Evolutionary conservation across 345 rosid species (phyloP).

Genomic region (Sisymbrium irio): DNA sequence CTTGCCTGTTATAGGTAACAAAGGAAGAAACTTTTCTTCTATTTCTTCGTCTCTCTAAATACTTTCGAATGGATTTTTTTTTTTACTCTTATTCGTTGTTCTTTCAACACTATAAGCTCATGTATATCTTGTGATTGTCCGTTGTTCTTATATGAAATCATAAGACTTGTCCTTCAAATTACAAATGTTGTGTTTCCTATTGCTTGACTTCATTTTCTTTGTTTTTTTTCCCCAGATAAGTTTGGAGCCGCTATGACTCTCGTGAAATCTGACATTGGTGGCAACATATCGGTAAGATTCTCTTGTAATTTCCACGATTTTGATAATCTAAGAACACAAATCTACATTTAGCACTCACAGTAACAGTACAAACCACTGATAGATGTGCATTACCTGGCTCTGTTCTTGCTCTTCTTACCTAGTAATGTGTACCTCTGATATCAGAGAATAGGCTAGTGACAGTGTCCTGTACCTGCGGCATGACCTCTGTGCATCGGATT

Average conservation of each 20-base stretch:
- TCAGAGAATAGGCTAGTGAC: background rate
- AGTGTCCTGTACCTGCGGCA: background rate
- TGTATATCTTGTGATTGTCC: background rate
- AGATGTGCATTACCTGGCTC: background rate
- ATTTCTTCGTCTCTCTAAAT: background rate
- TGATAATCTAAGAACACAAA: background rate
- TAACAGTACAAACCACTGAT: background rate
- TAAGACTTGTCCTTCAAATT: background rate
- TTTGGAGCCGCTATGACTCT: conserved; percentile 92
- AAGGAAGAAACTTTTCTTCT: background rate
- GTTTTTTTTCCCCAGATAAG: conserved; percentile 48
- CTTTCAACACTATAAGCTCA: background rate
- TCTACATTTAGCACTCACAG: background rate
- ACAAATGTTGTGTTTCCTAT: conserved; percentile 2
- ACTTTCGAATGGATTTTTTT: background rate
- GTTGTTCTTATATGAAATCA: background rate
- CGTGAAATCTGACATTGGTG: conserved; percentile 86
- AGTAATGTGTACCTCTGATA: conserved; percentile 1
- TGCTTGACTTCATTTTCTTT: background rate
- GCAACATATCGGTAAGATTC: conserved; percentile 68
- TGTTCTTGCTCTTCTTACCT: background rate
- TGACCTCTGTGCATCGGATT: conserved; percentile 3
- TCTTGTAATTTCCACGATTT: background rate
- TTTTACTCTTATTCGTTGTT: background rate
- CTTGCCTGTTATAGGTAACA: conserved; percentile 75